Evolutionary conservation across 2,329 filamentous ascomycete species (phyloP), one percentile per base, ranked within the genome.

Genomic region (Botrytis galanthina): DNA sequence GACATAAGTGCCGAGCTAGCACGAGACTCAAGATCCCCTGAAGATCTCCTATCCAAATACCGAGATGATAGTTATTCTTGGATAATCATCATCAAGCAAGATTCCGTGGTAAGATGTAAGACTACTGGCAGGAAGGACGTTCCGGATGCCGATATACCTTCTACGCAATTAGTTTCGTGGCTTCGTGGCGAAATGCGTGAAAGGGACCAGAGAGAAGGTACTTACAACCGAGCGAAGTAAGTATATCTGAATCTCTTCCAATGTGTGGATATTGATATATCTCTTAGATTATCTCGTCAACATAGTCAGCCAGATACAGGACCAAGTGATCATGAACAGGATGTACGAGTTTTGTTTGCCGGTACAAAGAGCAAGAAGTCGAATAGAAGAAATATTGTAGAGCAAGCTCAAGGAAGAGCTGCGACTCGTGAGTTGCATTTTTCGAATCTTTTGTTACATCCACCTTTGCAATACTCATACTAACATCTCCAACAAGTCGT

Each of bases 1-100:
- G 92, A 93, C 73, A 93, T 98, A 80, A 95, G 91, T 75, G 94
- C 95, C 8, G 96, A 99, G 83, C 86, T 99, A 44, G 93, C 94
- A 9, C 88, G 90, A 42, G 93, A 97, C 80, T 88, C 92, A 0
- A 88, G 91, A 29, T 94, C 92, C 0, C 87, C 92, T 0, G 94
- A 97, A 84, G 93, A 96, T 75, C 85, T 97, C 18, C 85, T 93
- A 22, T 89, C 90, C 42, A 91, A 91, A 79, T 92, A 97, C 79
- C 87, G 92, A 22, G 92, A 94, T 73, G 92, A 94, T 77, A 87
- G 87, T 42, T 93, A 97, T 81, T 92, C 89, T 39, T 98, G 95
- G 93, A 90, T 97, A 74, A 89, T 98, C 54, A 92, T 97, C 75
- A 91, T 97, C 79, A 97, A 97, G 81, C 91, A 90, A 74, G 93